Base-by-base conservation (phyloP, 2,329 filamentous ascomycete species). In the Chaetomium strumarium region DNA sequence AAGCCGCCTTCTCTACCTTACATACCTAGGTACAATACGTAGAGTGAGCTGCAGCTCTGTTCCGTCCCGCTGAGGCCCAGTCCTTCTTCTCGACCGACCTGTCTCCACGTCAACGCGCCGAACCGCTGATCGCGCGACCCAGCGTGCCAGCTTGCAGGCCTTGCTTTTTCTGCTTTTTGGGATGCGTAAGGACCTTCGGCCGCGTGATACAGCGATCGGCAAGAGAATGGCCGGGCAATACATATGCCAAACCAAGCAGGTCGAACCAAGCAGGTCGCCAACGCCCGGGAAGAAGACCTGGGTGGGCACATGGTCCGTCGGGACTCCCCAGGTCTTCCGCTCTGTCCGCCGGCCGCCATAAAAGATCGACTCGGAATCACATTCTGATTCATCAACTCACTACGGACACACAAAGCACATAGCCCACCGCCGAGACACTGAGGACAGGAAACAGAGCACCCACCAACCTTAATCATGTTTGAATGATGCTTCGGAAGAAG, bases 71-170 rank as follows among this genome's bases (percentile, higher is more conserved):
- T 48, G 29, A 41, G 11, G 17, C 14, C 34, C 13, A 16, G 14
- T 30, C 11, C 34, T n/a, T 16, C 30, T 40, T 49, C 33, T 43
- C 20, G 36, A 34, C 39, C 12, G 46, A 53, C 38, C 40, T 19
- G 40, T 49, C 49, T 30, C 51, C 53, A 52, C 50, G 57, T 52
- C 58, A 59, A 47, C 29, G 33, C 41, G 38, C 51, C 34, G 30
- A 34, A 50, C n/a, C 54, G 59, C 57, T 58, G 57, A 56, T 58
- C 54, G 36, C 30, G 53, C 48, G 53, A 53, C 51, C 48, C 44
- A 40, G 16, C 37, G 24, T 46, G 37, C 48, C 44, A 40, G 16
- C 37, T 31, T 46, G 37, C 51, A 51, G 43, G 34, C 45, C 33
- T 39, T 49, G 40, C 49, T 53, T 34, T 34, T 55, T 48, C 38